A percentile compares a stretch with the other conserved stretches of the same genome.
Conservation (phyloP, 2,329 filamentous ascomycete genomes). For the Exserohilum turcica region DNA sequence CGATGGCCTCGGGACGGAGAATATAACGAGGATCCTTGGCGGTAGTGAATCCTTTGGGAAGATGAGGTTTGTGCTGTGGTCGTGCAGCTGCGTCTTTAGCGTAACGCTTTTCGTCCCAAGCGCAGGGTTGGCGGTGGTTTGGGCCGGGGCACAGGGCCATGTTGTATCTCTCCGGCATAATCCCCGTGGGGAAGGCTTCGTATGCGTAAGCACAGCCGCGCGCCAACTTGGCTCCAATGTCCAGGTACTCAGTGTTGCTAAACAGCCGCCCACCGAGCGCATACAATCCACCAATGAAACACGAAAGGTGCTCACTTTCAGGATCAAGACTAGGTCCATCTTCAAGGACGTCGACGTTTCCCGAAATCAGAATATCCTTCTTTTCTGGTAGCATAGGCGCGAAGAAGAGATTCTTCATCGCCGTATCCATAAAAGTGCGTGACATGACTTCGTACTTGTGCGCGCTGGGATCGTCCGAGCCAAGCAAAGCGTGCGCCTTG, state of each 20-base stretch:
- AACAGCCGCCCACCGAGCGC: constrained; percentile 64
- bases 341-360: constrained; percentile 40
- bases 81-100: constrained; percentile 22
- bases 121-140: constrained; percentile 50
- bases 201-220: constrained; percentile 68
- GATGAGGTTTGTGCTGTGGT: constrained; percentile 34
- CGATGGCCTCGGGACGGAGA: constrained; percentile 62
- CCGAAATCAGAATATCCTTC: constrained; percentile 39
- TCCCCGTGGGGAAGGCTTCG: constrained; percentile 58
- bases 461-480: constrained; percentile 54
- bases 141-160: constrained; percentile 54
- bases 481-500: constrained; percentile 42
- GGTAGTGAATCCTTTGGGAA: constrained; percentile 53
- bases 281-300: constrained; percentile 67
- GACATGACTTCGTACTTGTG: constrained; percentile 62
- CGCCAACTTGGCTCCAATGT: constrained; percentile 62
- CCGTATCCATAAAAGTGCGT: constrained; percentile 51
- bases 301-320: constrained; percentile 63
- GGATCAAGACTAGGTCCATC: constrained; percentile 44
- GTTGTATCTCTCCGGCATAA: constrained; percentile 65
- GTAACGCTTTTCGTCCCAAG: constrained; percentile 52
- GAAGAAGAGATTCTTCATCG: constrained; percentile 55
- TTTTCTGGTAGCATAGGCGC: constrained; percentile 49
- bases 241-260: constrained; percentile 56
- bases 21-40: constrained; percentile 53